A percentile compares a stretch with the other conserved stretches of the same genome.
Conservation (phyloP, 2,329 filamentous ascomycete genomes). For the Talaromyces sp. region DNA sequence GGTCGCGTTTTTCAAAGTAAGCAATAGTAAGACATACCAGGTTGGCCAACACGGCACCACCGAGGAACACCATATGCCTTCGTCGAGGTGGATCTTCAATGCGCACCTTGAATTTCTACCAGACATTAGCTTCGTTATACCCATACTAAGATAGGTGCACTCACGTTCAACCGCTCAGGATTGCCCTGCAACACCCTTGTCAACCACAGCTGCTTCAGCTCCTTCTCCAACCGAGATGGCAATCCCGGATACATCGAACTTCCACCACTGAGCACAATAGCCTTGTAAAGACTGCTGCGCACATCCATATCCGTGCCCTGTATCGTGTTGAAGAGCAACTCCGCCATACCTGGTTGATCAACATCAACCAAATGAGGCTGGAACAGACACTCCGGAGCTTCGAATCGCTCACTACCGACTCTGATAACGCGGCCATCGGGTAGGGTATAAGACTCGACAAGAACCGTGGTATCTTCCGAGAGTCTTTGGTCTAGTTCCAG, state of each 20-base stretch:
- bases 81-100: conserved; percentile 96
- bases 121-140: background rate
- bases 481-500: conserved; percentile 92
- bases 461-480: conserved; percentile 92
- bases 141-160: conserved; percentile 24
- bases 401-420: conserved; percentile 94
- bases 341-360: conserved; percentile 92
- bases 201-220: conserved; percentile 97
- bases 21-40: conserved; percentile 56
- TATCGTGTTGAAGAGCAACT: conserved; percentile 98
- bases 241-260: conserved; percentile 99
- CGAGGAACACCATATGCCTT: conserved; percentile 99
- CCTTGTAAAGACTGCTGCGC: conserved; percentile 89
- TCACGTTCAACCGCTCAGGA: conserved; percentile 77
- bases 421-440: conserved; percentile 95
- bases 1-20: background rate
- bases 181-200: conserved; percentile 86
- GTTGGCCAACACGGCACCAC: conserved; percentile 92
- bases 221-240: conserved; percentile 92
- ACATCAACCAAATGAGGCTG: conserved; percentile 97
- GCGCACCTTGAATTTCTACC: conserved; percentile 94
- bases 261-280: conserved; percentile 91
- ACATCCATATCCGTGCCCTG: conserved; percentile 95
- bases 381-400: conserved; percentile 97
- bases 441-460: conserved; percentile 96